Base-by-base conservation (phyloP, 2,329 filamentous ascomycete genomes). In the Phialophora tarda region DNA sequence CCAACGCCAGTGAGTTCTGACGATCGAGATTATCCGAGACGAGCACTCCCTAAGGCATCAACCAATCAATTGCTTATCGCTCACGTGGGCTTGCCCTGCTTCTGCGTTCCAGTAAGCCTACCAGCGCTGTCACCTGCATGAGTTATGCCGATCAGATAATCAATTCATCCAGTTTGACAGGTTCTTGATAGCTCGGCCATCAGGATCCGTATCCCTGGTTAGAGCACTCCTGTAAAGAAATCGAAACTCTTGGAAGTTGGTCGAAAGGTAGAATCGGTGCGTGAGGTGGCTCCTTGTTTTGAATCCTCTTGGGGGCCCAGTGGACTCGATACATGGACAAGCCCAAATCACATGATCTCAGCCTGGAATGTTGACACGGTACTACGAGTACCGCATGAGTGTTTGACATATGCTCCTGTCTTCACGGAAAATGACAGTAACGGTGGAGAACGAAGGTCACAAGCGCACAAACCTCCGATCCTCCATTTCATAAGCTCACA, bases 11-110 rank as follows among this genome's bases (percentile, higher is more conserved):
- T 55, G 53, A n/a, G 53, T 23, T 63, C 50, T 47, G 50, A 44
- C 44, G 53, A 48, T 58, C 38, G 63, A 57, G 53, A 55, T 64
- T 69, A 64, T 65, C 61, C 60, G 60, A 69, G 51, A 69, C 63
- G 66, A 69, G 14, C 38, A 17, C 54, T 51, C 28, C 44, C 41
- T 14, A 17, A 30, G n/a, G 32, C 56, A 28, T 12, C 61, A 34
- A 56, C 67, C 64, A 69, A 64, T 69, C 65, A 64, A 12, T 41
- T 24, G 34, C 58, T 62, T 54, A 62, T 63, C 67, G 48, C 47
- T 66, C 67, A 69, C 64, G 63, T 69, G 67, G 63, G 51, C 34
- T 38, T 55, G 53, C 60, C 26, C 51, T 59, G 24, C 53, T 61
- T 8, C 34, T 34, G 17, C 26, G 48, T 26, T 12, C 24, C 28